Evolutionary conservation across 2,329 filamentous ascomycete species (phyloP).

Genomic region (Aspergillus pseudoviridinutans): DNA sequence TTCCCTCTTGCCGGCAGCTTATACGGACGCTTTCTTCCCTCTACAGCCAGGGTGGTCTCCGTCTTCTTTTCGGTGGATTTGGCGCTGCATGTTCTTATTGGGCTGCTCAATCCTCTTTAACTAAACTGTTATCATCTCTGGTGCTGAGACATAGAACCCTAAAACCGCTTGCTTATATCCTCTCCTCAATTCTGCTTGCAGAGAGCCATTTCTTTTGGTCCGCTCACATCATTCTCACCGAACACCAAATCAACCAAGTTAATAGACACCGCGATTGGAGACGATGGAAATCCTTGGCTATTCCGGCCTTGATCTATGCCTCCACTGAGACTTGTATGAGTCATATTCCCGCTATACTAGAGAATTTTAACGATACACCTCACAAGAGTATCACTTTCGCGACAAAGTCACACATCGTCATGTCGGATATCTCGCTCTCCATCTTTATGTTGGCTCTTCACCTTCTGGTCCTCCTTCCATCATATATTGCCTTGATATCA

Average conservation of each 20-base stretch:
- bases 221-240: not conserved
- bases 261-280: not conserved
- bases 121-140: not conserved
- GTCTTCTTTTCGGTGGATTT: slow-evolving; percentile 3
- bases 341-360: not conserved
- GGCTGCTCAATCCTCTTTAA: not conserved
- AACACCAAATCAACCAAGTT: not conserved
- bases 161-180: not conserved
- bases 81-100: not conserved
- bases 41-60: not conserved
- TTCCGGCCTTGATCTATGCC: not conserved
- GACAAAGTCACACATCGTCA: not conserved
- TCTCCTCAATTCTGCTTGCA: slow-evolving; percentile 3
- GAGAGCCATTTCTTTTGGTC: slow-evolving; percentile 4
- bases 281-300: not conserved
- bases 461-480: not conserved
- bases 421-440: not conserved
- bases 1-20: not conserved
- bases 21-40: not conserved
- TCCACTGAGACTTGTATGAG: not conserved
- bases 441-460: not conserved
- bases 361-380: not conserved
- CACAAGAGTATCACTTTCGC: not conserved
- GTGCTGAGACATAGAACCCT: not conserved
- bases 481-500: slow-evolving; percentile 1